Evolutionary conservation across 495 filamentous ascomycete species (phyloP).

Genomic region (Penicillium simplicissimum): DNA sequence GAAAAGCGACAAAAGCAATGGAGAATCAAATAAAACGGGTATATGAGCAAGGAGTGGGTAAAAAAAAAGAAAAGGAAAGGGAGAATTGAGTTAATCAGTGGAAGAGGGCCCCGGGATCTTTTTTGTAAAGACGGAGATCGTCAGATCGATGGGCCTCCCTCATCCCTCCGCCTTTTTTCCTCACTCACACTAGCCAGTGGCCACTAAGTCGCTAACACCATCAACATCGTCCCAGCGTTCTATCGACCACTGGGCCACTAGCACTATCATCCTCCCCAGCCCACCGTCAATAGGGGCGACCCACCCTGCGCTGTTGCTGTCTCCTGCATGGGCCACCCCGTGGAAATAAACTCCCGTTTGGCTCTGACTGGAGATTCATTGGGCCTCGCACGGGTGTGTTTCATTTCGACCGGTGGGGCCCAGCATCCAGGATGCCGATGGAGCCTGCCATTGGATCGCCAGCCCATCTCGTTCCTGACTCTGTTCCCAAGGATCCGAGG

Average conservation of each 20-base stretch:
- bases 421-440: slow-evolving; percentile 2
- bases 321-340: slow-evolving; percentile 7
- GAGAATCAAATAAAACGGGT: background rate
- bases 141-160: slow-evolving; percentile 3
- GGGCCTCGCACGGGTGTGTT: slow-evolving; percentile 21
- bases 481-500: background rate
- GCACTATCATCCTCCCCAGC: background rate
- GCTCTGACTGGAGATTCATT: slow-evolving; percentile 11
- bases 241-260: background rate
- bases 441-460: slow-evolving; percentile 15
- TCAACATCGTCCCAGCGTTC: background rate
- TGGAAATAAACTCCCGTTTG: slow-evolving; percentile 7
- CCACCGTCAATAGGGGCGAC: slow-evolving; percentile 20
- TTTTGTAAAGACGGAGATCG: slow-evolving; percentile 15
- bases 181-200: slow-evolving; percentile 2
- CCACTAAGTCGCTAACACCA: background rate
- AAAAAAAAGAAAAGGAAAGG: background rate
- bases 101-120: slow-evolving; percentile 7
- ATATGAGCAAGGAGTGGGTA: background rate
- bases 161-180: background rate
- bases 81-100: background rate
- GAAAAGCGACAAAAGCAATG: background rate
- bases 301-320: slow-evolving; percentile 9
- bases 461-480: slow-evolving; percentile 4
- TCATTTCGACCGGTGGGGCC: slow-evolving; percentile 25